Evolutionary conservation across 1,284 basidiomycete genomes (phyloP), one percentile per base, ranked within the genome.

Genomic region (Bjerkandera adusta): DNA sequence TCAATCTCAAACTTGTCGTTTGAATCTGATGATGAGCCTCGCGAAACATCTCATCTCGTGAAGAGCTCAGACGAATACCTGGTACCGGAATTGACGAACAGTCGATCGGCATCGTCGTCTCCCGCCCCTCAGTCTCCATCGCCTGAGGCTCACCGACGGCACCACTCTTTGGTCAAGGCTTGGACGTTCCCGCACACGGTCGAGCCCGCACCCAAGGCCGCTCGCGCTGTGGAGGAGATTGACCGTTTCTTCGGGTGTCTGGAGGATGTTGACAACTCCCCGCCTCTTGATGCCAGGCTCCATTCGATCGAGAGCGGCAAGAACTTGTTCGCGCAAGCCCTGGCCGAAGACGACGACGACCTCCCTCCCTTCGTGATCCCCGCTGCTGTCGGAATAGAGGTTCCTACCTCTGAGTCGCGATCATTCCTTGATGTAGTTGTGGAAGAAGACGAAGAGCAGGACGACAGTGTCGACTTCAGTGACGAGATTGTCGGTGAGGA

Each of bases 231-330:
- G 7, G 69, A 70, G 26, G 73, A 77, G 38, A 69, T 81, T 22
- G 86, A 89, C 58, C 75, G 69, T 26, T 89, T 89, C 72, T 89
- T 89, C 57, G 81, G 76, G 32, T 89, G 85, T 56, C 63, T 89
- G 53, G 81, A 83, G 43, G 84, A 85, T 46, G 60, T 67, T 21
- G 77, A 80, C 53, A 68, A 73, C 39, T 73, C 73, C 13, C 69
- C 73, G 4, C 77, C 77, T 3, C 42, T 57, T 12, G 53, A 54
- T 36, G 58, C 49, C 29, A 57, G 38, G 42, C 50, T 57, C 43
- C 59, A 33, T 30, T 62, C 71, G 4, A 70, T 74, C 48, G 79
- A 83, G 61, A 76, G 70, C 59, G 74, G 70, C 57, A 84, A 80
- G 64, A 71, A 67, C 36, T 55, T 77, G 22, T 86, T 86, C 53